Conservation (phyloP, 179 eudicot genomes). For the Corrigiola litoralis region DNA sequence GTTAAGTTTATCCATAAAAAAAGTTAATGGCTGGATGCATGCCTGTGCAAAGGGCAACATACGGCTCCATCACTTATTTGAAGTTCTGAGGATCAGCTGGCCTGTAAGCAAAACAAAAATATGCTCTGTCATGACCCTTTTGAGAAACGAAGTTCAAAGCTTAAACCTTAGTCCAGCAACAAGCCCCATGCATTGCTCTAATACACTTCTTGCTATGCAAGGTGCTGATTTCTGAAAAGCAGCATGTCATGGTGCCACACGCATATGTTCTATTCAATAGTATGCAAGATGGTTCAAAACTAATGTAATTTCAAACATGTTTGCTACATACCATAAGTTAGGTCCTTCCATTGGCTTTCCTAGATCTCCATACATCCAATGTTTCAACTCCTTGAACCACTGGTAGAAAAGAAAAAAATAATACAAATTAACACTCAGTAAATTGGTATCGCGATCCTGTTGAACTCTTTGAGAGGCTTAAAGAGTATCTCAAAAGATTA, state of each 20-base stretch:
- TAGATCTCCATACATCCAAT: constrained; percentile 59
- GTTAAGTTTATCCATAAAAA: not conserved
- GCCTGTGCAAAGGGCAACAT: constrained; percentile 73
- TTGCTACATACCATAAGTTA: constrained; percentile 62
- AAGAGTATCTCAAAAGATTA: no score
- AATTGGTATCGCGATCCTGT: no score
- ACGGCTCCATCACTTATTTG: constrained; percentile 68
- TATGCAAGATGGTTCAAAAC: no score
- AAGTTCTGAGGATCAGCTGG: constrained; percentile 65
- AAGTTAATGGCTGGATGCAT: constrained; percentile 5
- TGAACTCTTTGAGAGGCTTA: no score
- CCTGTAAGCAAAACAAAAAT: constrained; percentile 45
- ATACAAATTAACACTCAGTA: no score
- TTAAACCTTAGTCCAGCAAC: not conserved
- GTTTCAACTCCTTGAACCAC: constrained; percentile 72
- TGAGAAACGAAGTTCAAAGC: not conserved
- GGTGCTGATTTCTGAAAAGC: no score
- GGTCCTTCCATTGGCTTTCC: constrained; percentile 74
- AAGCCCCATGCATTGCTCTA: no score
- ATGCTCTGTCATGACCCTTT: not conserved
- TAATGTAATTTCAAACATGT: no score
- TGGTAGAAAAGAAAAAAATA: constrained; percentile 25
- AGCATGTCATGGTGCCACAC: no score
- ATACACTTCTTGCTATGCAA: no score
- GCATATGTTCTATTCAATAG: no score